Conservation (phyloP, 2,329 filamentous ascomycete genomes). For the Penicillium frequentans region DNA sequence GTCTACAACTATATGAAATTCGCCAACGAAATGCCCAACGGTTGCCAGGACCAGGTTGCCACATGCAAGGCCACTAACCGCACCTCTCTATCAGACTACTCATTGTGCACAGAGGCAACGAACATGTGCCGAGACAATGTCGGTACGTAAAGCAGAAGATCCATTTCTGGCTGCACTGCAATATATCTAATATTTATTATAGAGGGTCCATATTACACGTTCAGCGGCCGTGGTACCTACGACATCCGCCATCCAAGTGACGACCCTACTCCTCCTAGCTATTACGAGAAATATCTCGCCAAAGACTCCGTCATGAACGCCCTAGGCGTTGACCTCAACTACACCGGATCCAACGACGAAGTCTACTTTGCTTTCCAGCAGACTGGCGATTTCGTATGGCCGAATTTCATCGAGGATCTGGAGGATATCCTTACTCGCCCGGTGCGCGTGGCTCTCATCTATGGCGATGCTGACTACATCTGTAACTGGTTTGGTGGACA, state of each 20-base stretch:
- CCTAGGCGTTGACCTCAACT: slow-evolving; percentile 65
- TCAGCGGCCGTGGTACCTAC: slow-evolving; percentile 57
- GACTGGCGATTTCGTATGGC: slow-evolving; percentile 63
- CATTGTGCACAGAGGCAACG: slow-evolving; percentile 56
- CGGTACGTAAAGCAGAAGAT: slow-evolving; percentile 24
- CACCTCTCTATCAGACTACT: slow-evolving; percentile 51
- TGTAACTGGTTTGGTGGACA: slow-evolving; percentile 70
- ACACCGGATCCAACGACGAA: slow-evolving; percentile 46
- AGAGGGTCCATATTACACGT: slow-evolving; percentile 57
- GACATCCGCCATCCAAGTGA: slow-evolving; percentile 59
- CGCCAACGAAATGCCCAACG: slow-evolving; percentile 61
- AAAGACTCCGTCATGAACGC: slow-evolving; percentile 56
- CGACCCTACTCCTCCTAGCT: slow-evolving; percentile 64
- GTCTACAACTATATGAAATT: slow-evolving; percentile 61
- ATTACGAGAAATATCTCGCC: slow-evolving; percentile 66
- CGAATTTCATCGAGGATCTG: slow-evolving; percentile 60
- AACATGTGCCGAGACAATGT: slow-evolving; percentile 59
- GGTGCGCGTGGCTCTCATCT: slow-evolving; percentile 70
- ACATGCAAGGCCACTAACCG: slow-evolving; percentile 65
- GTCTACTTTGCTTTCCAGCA: slow-evolving; percentile 52
- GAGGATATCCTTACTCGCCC: slow-evolving; percentile 61
- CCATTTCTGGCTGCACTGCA: not conserved
- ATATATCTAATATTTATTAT: not conserved
- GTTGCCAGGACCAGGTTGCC: slow-evolving; percentile 63
- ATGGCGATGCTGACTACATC: slow-evolving; percentile 61